Conservation (phyloP, 169 alveolate species). For the Plasmodium gaboni region DNA sequence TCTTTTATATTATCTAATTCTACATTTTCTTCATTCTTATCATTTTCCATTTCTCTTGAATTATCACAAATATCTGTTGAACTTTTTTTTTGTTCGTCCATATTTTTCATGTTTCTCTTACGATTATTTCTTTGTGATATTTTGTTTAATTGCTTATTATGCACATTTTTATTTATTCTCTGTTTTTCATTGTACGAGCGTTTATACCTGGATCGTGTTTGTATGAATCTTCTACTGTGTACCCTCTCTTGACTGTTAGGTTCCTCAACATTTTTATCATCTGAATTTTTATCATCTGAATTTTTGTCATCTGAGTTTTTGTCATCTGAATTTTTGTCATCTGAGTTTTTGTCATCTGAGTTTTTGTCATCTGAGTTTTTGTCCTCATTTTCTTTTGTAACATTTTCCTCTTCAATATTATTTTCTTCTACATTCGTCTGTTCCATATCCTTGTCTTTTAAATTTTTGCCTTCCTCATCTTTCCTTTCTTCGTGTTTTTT, state of each 20-base stretch:
- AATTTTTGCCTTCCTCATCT: constrained; percentile 2
- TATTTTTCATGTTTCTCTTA: background rate
- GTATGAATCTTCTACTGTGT: background rate
- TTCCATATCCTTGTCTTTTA: constrained; percentile 10
- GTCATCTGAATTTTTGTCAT: too few relatives aligned
- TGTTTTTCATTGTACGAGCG: background rate
- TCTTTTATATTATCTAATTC: constrained; percentile 3
- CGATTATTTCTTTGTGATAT: background rate
- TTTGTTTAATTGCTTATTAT: background rate
- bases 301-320: too few relatives aligned
- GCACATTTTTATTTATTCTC: constrained; percentile 19
- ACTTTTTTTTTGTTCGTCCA: too few relatives aligned
- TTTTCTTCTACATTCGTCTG: background rate
- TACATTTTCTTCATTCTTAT: background rate
- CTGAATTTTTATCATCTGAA: too few relatives aligned
- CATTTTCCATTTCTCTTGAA: background rate
- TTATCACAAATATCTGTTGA: background rate
- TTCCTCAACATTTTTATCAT: too few relatives aligned
- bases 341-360: background rate
- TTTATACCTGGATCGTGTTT: background rate
- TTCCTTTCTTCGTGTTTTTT: constrained; percentile 16
- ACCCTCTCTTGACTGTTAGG: too few relatives aligned
- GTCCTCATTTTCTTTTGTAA: constrained; percentile 8
- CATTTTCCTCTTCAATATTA: constrained; percentile 8
- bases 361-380: background rate